Conservation (phyloP, 345 rosid species). For the Arabis alpina region DNA sequence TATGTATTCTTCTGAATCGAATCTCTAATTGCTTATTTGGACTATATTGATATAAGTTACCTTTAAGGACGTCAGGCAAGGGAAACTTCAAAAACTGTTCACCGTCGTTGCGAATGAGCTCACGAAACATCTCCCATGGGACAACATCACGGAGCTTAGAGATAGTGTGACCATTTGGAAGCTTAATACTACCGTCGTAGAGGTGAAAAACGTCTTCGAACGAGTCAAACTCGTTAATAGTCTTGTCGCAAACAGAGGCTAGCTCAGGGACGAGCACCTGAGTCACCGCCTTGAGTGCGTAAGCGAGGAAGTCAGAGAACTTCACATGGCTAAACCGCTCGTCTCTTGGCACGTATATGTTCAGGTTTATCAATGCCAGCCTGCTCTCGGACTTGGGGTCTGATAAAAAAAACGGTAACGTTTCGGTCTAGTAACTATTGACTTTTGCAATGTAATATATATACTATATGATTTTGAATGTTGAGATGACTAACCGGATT, state of each 20-base stretch:
- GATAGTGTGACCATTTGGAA: conserved; percentile 43
- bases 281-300: conserved; percentile 67
- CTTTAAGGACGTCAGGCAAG: conserved; percentile 82
- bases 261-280: conserved; percentile 76
- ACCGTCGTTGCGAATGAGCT: conserved; percentile 82
- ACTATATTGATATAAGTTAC: conserved; percentile 39
- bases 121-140: conserved; percentile 90
- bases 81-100: conserved; percentile 77
- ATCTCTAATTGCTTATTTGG: not conserved
- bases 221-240: conserved; percentile 80
- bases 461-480: too few relatives aligned
- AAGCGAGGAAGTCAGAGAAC: conserved; percentile 88
- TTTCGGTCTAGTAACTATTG: conserved; percentile 22
- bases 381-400: conserved; percentile 73
- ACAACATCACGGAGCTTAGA: conserved; percentile 61
- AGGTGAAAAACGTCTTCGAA: conserved; percentile 69
- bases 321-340: conserved; percentile 79
- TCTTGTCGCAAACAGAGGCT: conserved; percentile 68
- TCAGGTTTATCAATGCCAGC: conserved; percentile 65
- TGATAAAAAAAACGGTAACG: conserved; percentile 39
- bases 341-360: conserved; percentile 91
- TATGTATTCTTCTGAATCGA: not conserved
- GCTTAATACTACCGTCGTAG: conserved; percentile 68
- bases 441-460: not conserved
- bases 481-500: conserved; percentile 53